These are phyloP conservation scores for Chlorella sp. DNA, from an alignment of 139 green algal species.

Conservation along the genomic window DNA sequence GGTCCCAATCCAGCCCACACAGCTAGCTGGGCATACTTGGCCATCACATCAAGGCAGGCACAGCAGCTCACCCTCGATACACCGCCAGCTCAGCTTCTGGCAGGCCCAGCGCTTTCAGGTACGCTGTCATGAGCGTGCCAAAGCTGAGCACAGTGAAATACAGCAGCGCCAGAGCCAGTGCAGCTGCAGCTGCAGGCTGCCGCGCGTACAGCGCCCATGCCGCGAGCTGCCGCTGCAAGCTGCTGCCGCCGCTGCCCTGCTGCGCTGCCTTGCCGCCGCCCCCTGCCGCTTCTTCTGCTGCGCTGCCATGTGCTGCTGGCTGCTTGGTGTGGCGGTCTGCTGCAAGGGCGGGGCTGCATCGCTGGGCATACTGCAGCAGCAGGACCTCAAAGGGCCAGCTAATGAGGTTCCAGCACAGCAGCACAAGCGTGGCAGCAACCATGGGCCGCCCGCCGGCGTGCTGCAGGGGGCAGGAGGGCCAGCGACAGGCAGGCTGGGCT, in stretches of 20 bases:
- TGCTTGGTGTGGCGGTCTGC: neutral
- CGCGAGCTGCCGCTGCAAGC: conserved; percentile 6
- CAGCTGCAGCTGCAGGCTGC: conserved; percentile 68
- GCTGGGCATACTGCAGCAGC: conserved; percentile 59
- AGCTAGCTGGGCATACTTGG: too few species aligned
- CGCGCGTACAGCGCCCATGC: conserved; percentile 64
- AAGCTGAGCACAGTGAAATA: conserved; percentile 79
- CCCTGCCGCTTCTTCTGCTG: neutral
- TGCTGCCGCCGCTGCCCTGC: neutral
- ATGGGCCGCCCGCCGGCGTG: conserved; percentile 41
- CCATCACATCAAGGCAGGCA: neutral
- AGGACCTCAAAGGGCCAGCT: conserved; percentile 68
- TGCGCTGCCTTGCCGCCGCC: neutral
- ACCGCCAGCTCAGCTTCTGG: conserved; percentile 64
- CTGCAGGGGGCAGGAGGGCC: neutral
- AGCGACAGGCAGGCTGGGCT: too few species aligned
- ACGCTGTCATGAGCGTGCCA: conserved; percentile 70
- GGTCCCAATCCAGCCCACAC: too few species aligned
- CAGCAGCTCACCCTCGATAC: conserved; percentile 52
- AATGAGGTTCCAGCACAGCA: conserved; percentile 63
- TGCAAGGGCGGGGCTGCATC: conserved; percentile 10
- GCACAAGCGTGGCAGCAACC: conserved; percentile 38
- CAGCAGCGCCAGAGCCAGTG: conserved; percentile 79
- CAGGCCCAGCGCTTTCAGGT: conserved; percentile 74
- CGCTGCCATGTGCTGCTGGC: neutral